Base-by-base conservation (phyloP, 805 yeast genomes). In the Lipomyces chichibuensis region DNA sequence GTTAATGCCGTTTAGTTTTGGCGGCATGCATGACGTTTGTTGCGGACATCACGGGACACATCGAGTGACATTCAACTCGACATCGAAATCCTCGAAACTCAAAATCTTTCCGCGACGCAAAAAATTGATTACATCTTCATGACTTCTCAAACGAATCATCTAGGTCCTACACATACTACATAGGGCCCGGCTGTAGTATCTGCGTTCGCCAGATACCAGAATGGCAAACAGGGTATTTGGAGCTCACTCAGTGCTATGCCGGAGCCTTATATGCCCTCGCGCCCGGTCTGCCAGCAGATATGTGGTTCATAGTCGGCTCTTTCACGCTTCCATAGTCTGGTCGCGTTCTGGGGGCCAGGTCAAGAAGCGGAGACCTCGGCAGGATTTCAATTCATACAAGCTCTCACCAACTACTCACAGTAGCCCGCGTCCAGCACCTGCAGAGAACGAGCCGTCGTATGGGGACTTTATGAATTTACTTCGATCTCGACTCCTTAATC, bases 391-490 rank as follows among this genome's bases (percentile, higher is more conserved):
- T 43, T 43, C 49, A 43, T n/a, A n/a, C 49, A n/a, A 9, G 11
- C 49, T 43, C 49, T 43, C 49, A 2, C 49, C 20, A 6, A 43
- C 49, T 43, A n/a, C 23, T 17, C 49, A 43, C 20, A 3, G 49
- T 29, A 52, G 55, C 29, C n/a, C 29, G 33, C 55, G 55, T 14
- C 53, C 20, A 9, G 60, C 32, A 23, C 25, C 25, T 23, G 49
- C 23, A 33, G 27, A 27, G 14, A 11, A 57, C 29, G 51, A 20
- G 27, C 51, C 33, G 33, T 9, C 37, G 25, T 56, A 56, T 25
- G 46, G 20, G n/a, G 46, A 51, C 20, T 49, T 59, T 35, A 59
- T 43, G 62, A 29, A 37, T 27, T 23, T 61, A 14, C 27, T 61
- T 17, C 59, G 52, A 17, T 53, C 60, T 9, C 60, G 57, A 37